phyloP scores from a whole-genome alignment of 345 rosid genomes.

The Citropsis articulata region DNA sequence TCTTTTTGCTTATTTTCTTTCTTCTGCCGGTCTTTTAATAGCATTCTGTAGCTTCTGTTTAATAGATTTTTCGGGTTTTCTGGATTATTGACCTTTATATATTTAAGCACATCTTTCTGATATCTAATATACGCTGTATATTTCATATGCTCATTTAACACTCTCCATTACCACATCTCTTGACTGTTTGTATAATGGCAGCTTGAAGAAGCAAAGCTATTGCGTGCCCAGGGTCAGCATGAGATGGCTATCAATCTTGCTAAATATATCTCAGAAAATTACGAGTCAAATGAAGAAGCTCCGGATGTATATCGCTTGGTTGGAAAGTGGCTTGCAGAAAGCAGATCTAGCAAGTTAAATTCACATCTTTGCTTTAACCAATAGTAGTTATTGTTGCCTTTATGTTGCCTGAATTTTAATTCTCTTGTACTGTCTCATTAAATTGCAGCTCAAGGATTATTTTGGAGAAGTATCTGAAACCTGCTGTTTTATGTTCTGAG shows the following conservation, averaged over 20 bases:
- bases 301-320: constrained; percentile 79
- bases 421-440: constrained; percentile 4
- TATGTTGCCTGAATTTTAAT: constrained; percentile 14
- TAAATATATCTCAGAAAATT: constrained; percentile 66
- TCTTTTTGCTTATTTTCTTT: background rate
- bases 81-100: background rate
- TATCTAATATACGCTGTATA: background rate
- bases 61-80: background rate
- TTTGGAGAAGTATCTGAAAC: constrained; percentile 88
- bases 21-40: too few species aligned
- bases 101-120: background rate
- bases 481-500: constrained; percentile 79
- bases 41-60: background rate
- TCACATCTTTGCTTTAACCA: constrained; percentile 15
- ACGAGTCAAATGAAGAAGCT: constrained; percentile 55
- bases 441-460: constrained; percentile 86
- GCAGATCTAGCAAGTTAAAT: constrained; percentile 90
- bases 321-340: constrained; percentile 98
- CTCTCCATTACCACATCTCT: background rate
- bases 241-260: constrained; percentile 95
- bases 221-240: constrained; percentile 90
- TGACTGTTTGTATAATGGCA: constrained; percentile 29
- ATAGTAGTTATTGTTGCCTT: constrained; percentile 10
- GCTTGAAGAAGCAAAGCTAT: constrained; percentile 95
- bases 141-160: background rate